Conservation (phyloP, 768 basidiomycete species). For the Calocera viscosa region DNA sequence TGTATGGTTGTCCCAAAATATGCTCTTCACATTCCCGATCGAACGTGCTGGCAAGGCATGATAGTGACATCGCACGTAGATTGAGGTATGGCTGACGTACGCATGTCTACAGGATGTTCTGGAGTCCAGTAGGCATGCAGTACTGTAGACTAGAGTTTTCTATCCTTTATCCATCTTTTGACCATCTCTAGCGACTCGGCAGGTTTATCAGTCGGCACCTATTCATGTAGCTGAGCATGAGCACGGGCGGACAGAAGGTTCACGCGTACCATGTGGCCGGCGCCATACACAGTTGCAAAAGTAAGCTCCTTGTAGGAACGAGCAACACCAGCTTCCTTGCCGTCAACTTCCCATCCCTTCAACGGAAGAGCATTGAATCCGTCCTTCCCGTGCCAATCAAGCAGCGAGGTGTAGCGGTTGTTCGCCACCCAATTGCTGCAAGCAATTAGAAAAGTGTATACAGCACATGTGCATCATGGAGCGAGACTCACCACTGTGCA, state of each 20-base stretch:
- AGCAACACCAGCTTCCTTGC: slow-evolving; percentile 42
- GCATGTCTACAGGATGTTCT: no score
- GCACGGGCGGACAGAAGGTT: no score
- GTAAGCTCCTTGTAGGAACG: slow-evolving; percentile 47
- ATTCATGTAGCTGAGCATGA: background rate
- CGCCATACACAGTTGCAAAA: slow-evolving; percentile 40
- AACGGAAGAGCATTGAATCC: slow-evolving; percentile 37
- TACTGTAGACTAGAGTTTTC: background rate
- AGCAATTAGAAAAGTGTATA: background rate
- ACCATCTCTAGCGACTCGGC: slow-evolving; percentile 40
- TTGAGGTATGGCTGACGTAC: background rate
- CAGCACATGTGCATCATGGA: slow-evolving; percentile 47
- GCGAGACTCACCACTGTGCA: slow-evolving; percentile 34
- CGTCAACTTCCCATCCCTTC: slow-evolving; percentile 45
- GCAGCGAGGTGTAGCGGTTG: slow-evolving; percentile 56
- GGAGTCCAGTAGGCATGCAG: no score
- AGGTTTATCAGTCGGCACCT: slow-evolving; percentile 56
- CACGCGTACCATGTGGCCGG: background rate
- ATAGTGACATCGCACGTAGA: background rate
- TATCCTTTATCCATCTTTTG: slow-evolving; percentile 34
- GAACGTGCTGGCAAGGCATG: background rate
- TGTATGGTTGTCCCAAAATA: no score
- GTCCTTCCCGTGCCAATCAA: slow-evolving; percentile 57
- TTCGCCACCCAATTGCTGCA: slow-evolving; percentile 46
- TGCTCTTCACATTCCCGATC: no score